Evolutionary conservation across 2,329 filamentous ascomycete genomes (phyloP).

Genomic region (Periglandula ipomoeae): DNA sequence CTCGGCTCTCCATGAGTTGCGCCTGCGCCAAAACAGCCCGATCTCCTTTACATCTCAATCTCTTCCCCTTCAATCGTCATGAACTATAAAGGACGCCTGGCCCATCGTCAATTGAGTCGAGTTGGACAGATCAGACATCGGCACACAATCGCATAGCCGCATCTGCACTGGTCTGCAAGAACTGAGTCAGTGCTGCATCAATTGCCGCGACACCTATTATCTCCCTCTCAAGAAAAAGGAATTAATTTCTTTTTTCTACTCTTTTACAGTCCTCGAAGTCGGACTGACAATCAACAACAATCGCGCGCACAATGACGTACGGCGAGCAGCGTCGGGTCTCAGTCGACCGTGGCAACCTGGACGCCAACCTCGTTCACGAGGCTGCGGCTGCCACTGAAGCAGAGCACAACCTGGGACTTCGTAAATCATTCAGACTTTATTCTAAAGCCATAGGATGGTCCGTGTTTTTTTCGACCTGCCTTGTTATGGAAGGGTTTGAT

Average conservation of each 20-base stretch:
- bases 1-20: background rate
- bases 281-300: no score
- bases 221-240: no score
- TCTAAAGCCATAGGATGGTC: constrained; percentile 28
- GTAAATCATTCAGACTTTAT: constrained; percentile 30
- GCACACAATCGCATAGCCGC: background rate
- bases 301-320: constrained; percentile 4
- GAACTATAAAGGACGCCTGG: constrained; percentile 6
- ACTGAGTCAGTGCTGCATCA: no score
- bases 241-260: no score
- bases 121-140: background rate
- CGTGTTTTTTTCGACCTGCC: constrained; percentile 26
- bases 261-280: no score
- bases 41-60: background rate
- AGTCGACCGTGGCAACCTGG: constrained; percentile 8
- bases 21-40: background rate
- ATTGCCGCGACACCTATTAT: no score
- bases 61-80: background rate
- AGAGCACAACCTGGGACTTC: constrained; percentile 24
- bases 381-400: constrained; percentile 20
- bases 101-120: background rate
- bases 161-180: no score
- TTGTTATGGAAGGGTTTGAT: constrained; percentile 34
- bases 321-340: constrained; percentile 6
- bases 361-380: constrained; percentile 10